A percentile compares a stretch with the other conserved stretches of the same genome.
Evolutionary conservation across 2,329 filamentous ascomycete genomes (phyloP).

Genomic region (Tolypocladium capitatum): DNA sequence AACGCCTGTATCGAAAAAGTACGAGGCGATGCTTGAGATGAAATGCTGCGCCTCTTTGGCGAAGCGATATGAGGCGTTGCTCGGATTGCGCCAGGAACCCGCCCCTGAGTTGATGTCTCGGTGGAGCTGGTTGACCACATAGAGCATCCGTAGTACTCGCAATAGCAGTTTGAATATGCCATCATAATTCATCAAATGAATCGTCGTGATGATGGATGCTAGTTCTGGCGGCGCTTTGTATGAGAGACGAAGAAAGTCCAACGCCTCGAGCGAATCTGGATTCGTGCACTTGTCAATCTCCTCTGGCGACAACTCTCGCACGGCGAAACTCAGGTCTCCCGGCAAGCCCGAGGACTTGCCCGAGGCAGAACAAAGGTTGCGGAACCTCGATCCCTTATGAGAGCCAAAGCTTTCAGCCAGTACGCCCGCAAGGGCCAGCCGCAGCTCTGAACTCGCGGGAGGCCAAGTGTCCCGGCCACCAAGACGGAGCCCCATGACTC

Average conservation of each 20-base stretch:
- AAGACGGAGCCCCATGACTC: conserved; percentile 69
- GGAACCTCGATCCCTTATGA: conserved; percentile 8
- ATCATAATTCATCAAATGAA: conserved; percentile 68
- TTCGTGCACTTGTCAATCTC: conserved; percentile 79
- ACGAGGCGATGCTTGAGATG: conserved; percentile 55
- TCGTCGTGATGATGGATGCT: conserved; percentile 57
- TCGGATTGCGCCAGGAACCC: conserved; percentile 20
- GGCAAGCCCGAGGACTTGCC: conserved; percentile 35
- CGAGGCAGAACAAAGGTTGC: conserved; percentile 14
- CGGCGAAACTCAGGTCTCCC: conserved; percentile 66
- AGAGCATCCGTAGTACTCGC: conserved; percentile 65
- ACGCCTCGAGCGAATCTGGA: conserved; percentile 66
- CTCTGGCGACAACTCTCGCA: conserved; percentile 64
- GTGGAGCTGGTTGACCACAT: conserved; percentile 54
- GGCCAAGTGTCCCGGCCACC: conserved; percentile 80
- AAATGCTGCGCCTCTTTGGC: conserved; percentile 71
- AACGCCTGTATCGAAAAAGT: conserved; percentile 72
- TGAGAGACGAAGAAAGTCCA: conserved; percentile 84
- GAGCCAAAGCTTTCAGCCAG: conserved; percentile 58
- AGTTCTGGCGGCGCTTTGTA: conserved; percentile 68
- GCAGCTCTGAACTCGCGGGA: conserved; percentile 84
- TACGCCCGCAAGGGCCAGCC: conserved; percentile 75
- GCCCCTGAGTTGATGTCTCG: conserved; percentile 36
- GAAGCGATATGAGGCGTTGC: conserved; percentile 41
- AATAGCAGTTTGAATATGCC: conserved; percentile 69